Evolutionary conservation across 1,139 yeast species (phyloP).

Genomic region (Schwanniomyces etchellsii): DNA sequence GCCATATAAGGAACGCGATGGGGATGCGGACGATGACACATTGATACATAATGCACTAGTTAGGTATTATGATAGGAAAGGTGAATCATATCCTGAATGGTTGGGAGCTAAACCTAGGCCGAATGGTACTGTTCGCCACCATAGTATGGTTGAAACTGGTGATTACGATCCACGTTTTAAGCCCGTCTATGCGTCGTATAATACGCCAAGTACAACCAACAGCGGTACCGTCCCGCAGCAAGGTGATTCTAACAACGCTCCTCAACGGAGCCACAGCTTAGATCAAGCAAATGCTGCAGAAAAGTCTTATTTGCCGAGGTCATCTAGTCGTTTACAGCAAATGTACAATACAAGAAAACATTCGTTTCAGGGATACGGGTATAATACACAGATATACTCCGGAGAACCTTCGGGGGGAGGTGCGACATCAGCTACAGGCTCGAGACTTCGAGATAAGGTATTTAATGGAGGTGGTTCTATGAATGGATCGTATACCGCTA

Average conservation of each 20-base stretch:
- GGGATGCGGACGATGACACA: constrained; percentile 33
- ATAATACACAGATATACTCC: constrained; percentile 18
- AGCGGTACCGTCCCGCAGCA: constrained; percentile 4
- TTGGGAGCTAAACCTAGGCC: constrained; percentile 24
- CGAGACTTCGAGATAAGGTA: constrained; percentile 35
- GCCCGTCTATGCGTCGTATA: constrained; percentile 24
- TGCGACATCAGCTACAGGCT: constrained; percentile 24
- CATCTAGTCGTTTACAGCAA: constrained; percentile 35
- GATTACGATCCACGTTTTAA: constrained; percentile 14
- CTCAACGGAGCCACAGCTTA: constrained; percentile 8
- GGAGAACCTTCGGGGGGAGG: constrained; percentile 21
- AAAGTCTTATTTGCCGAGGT: constrained; percentile 11
- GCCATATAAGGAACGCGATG: constrained; percentile 32
- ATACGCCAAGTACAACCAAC: constrained; percentile 12
- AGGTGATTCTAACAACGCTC: constrained; percentile 5
- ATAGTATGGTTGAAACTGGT: no score
- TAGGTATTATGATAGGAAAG: constrained; percentile 28
- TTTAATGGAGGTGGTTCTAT: no score
- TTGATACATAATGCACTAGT: constrained; percentile 43
- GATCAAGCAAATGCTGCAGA: background rate
- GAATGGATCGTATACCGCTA: no score
- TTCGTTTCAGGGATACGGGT: constrained; percentile 31
- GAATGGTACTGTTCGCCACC: background rate
- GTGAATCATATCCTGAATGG: constrained; percentile 42
- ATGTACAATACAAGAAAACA: constrained; percentile 43